phyloP scores from a whole-genome alignment of 2,329 filamentous ascomycete genomes.

The Didymella segeticola region DNA sequence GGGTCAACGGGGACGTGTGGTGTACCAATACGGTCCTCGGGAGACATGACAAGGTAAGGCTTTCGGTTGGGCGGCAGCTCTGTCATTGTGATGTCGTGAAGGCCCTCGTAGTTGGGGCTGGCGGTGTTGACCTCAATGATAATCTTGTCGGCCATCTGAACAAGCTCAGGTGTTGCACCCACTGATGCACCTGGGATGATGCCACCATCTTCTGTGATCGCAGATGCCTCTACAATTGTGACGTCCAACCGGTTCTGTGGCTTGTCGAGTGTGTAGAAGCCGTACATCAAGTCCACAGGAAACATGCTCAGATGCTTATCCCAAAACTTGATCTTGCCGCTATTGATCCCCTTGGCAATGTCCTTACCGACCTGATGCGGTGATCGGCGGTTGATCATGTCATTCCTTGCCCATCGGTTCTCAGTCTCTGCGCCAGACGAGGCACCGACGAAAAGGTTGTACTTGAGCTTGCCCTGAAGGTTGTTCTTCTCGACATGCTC shows the following conservation, averaged over 20 bases:
- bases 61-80: slow-evolving; percentile 81
- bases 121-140: slow-evolving; percentile 93
- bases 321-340: slow-evolving; percentile 87
- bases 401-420: slow-evolving; percentile 85
- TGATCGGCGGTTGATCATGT: slow-evolving; percentile 87
- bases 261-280: slow-evolving; percentile 83
- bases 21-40: slow-evolving; percentile 85
- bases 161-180: slow-evolving; percentile 81
- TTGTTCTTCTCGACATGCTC: slow-evolving; percentile 89
- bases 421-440: slow-evolving; percentile 89
- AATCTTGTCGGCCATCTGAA: slow-evolving; percentile 92
- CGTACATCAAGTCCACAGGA: slow-evolving; percentile 82
- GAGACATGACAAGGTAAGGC: slow-evolving; percentile 83
- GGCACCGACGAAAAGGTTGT: slow-evolving; percentile 88
- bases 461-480: slow-evolving; percentile 82
- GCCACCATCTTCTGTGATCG: slow-evolving; percentile 86
- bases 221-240: slow-evolving; percentile 82
- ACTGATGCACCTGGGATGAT: slow-evolving; percentile 88
- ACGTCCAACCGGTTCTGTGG: slow-evolving; percentile 78
- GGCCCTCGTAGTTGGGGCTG: slow-evolving; percentile 79
- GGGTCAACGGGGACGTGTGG: slow-evolving; percentile 84
- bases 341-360: slow-evolving; percentile 89
- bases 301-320: slow-evolving; percentile 96
- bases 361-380: slow-evolving; percentile 91
- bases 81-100: slow-evolving; percentile 92